Base-by-base conservation (phyloP, 1,139 yeast genomes). In the Suhomyces bokatorum region DNA sequence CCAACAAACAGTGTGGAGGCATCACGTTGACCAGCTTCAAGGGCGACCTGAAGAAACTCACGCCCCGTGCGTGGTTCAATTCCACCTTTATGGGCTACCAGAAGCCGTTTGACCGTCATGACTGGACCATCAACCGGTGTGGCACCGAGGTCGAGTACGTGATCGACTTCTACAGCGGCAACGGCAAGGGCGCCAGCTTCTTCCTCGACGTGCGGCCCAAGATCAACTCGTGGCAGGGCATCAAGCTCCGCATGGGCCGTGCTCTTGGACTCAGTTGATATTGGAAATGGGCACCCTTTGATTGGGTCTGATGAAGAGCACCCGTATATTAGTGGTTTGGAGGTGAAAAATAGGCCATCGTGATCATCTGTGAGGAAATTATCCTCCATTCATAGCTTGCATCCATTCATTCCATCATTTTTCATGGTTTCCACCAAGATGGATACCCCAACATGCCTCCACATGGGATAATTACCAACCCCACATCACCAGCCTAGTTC, bases 41-140 rank as follows among this genome's bases (percentile, higher is more conserved):
- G 60, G 99, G 98, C 9, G 96, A 91, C 60, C 82, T 91, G 41
- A 80, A 81, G 52, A 86, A 87, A 54, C 59, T 89, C 39, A 89
- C 97, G 0, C 99, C 99, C 4, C 75, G 95, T 55, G 99, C 99
- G 0, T 79, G 95, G 71, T 70, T 88, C 57, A 82, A 87, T 54
- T 69, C 78, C 53, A 56, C 62, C 4, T 59, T 87, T 29, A 59
- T 83, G 48, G 89, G 97, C 0, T 75, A 78, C 50, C 81, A 81
- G 43, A 78, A 78, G 51, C 99, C 99, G 0, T 93, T 93, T 67
- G 99, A 93, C 66, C 78, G 99, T 57, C 99, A 93, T 62, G 99
- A 93, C 66, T 93, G 99, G 99, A 72, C 78, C 11, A 77, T 93
- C n/a, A 84, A 87, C 58, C 73, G 98, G 43, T 88, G 97, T 64